Conservation (phyloP, 805 yeast species). For the Candida anglica region DNA sequence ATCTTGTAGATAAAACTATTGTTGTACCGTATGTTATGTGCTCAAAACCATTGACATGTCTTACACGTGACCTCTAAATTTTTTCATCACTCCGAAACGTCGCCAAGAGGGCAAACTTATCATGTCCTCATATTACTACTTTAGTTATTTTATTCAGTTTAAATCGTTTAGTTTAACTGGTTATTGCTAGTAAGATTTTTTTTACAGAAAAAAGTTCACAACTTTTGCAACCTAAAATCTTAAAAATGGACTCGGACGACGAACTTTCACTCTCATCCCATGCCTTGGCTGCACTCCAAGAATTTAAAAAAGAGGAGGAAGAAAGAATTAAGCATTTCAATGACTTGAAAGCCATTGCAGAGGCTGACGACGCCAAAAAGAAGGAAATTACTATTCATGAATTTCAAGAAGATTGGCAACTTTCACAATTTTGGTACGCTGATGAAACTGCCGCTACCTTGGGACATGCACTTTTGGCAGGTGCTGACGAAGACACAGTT, state of each 20-base stretch:
- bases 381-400: constrained; percentile 54
- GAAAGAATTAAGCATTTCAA: constrained; percentile 54
- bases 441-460: constrained; percentile 67
- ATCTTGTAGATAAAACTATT: too few relatives aligned
- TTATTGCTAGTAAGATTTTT: too few relatives aligned
- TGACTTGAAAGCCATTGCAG: constrained; percentile 49
- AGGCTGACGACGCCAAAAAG: constrained; percentile 35
- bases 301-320: constrained; percentile 63
- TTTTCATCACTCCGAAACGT: too few relatives aligned
- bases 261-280: constrained; percentile 44
- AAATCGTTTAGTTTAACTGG: too few relatives aligned
- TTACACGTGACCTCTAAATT: too few relatives aligned
- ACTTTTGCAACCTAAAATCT: not conserved
- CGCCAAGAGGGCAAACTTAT: too few relatives aligned
- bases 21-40: too few relatives aligned
- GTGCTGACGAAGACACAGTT: constrained; percentile 68
- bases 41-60: too few relatives aligned
- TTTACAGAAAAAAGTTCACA: too few relatives aligned
- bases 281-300: constrained; percentile 55
- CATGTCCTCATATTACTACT: too few relatives aligned
- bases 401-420: constrained; percentile 90
- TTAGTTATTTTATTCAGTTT: too few relatives aligned
- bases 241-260: constrained; percentile 36
- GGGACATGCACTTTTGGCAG: constrained; percentile 70
- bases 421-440: constrained; percentile 88